These are phyloP conservation scores for Epichloe sp. DNA, from an alignment of 2,329 filamentous ascomycete species.

Conservation along the genomic window DNA sequence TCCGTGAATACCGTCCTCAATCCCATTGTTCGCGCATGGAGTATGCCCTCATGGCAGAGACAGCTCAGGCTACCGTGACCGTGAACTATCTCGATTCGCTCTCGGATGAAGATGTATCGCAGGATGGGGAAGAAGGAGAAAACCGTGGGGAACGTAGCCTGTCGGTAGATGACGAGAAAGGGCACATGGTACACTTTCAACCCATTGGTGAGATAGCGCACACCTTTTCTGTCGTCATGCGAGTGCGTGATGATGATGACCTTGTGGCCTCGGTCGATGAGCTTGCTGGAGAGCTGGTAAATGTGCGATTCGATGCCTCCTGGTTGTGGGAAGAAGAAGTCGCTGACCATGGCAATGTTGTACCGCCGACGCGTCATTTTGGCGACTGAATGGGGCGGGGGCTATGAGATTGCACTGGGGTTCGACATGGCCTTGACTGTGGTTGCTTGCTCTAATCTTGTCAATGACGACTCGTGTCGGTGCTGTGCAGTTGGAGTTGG, in stretches of 20 bases:
- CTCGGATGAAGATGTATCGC: constrained; percentile 86
- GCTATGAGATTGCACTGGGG: background rate
- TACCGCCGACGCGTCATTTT: constrained; percentile 44
- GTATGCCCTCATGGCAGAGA: constrained; percentile 84
- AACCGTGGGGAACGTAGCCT: constrained; percentile 86
- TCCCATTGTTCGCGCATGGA: constrained; percentile 94
- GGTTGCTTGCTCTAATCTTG: background rate
- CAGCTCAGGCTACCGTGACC: constrained; percentile 92
- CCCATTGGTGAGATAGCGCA: constrained; percentile 92
- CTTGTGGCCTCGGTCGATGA: constrained; percentile 95
- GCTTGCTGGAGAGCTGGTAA: constrained; percentile 90
- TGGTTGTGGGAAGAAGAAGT: constrained; percentile 98
- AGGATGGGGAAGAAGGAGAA: constrained; percentile 99
- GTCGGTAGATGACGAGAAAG: constrained; percentile 90
- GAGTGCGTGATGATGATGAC: constrained; percentile 96
- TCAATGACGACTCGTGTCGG: background rate
- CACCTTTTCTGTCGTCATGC: constrained; percentile 78
- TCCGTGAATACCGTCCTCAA: constrained; percentile 93
- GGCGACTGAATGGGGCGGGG: constrained; percentile 11
- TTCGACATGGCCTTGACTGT: background rate
- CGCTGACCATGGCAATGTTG: constrained; percentile 84
- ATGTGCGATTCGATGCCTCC: constrained; percentile 97
- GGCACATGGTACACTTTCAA: constrained; percentile 97
- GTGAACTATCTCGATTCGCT: constrained; percentile 93
- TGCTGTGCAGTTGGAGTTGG: background rate